Evolutionary conservation across 1,139 yeast genomes (phyloP), one percentile per base, ranked within the genome.

Genomic region (Pneumocystis canis): DNA sequence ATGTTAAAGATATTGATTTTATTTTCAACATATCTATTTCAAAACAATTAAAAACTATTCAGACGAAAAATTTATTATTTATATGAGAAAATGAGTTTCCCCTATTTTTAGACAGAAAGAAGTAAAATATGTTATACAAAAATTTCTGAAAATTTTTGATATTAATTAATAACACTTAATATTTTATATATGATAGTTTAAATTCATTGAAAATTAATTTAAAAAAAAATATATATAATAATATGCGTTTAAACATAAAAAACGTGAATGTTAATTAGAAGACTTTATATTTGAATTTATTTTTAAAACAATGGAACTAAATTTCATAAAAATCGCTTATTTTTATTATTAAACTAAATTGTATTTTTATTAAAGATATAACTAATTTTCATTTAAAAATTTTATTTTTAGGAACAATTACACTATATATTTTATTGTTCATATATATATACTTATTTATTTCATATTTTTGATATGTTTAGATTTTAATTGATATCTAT

Each of bases 331-430:
- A 80, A 68, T 75, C 90, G 56, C 74, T 92, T 57, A 78, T 80
- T 40, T 92, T 92, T 73, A 84, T 90, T 5, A 89, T 96, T 0
- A 97, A 97, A 0, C 84, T 95, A 1, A 96, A 89, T 70, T 76
- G 96, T 60, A 79, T 92, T 14, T 97, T 97, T 0, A 96, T 97
- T 0, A 88, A 96, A 0, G 98, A 97, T 0, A 68, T 73, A 35
- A 84, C 84, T 59, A 84, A 87, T 63, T 90, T 74, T 79, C 79
- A 58, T 85, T 90, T 70, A 84, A 84, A 66, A 81, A 87, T 60
- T 79, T 83, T 53, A 75, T 79, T 63, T 68, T 83, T 9, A 84
- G 85, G 2, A 82, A 81, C 65, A 60, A 61, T 32, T 72, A 77
- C 62, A 75, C 80, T 3, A 76, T 85, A 61, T 74, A 89, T 35